Evolutionary conservation across 345 rosid genomes (phyloP).

Genomic region (Gossypium turneri): DNA sequence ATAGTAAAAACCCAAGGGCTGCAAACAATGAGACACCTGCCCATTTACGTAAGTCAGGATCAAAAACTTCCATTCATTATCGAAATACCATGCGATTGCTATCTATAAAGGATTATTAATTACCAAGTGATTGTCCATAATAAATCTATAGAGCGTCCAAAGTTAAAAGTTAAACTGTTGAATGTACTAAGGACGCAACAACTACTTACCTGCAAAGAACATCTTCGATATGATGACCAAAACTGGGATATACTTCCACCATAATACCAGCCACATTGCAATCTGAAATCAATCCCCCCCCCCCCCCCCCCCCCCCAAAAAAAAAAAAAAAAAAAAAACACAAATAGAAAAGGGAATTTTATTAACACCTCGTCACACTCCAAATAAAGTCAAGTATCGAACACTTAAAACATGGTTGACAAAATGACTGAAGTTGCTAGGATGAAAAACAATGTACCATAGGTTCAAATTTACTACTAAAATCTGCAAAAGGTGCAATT

Average conservation of each 20-base stretch:
- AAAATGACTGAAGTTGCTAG: neutral
- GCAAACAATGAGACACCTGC: conserved; percentile 82
- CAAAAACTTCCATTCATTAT: conserved; percentile 15
- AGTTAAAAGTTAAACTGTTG: neutral
- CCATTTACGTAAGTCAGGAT: conserved; percentile 3
- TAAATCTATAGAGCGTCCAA: neutral
- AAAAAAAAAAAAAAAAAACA: neutral
- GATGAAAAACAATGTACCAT: neutral
- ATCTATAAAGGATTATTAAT: neutral
- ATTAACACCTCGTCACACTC: neutral
- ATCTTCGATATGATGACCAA: conserved; percentile 60
- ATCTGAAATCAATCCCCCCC: conserved; percentile 37
- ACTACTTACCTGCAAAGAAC: conserved; percentile 74
- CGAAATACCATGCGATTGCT: neutral
- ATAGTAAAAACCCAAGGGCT: conserved; percentile 81
- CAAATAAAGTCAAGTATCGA: neutral
- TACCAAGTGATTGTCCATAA: neutral
- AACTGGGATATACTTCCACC: conserved; percentile 68
- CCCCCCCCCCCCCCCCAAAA: neutral
- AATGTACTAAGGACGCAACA: neutral
- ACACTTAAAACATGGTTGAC: neutral
- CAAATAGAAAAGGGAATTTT: neutral
- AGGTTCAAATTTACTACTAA: neutral
- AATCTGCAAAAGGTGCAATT: neutral
- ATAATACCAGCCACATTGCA: conserved; percentile 73